Evolutionary conservation across 306 rosid species (phyloP).

Genomic region (Cucumis cinereus): DNA sequence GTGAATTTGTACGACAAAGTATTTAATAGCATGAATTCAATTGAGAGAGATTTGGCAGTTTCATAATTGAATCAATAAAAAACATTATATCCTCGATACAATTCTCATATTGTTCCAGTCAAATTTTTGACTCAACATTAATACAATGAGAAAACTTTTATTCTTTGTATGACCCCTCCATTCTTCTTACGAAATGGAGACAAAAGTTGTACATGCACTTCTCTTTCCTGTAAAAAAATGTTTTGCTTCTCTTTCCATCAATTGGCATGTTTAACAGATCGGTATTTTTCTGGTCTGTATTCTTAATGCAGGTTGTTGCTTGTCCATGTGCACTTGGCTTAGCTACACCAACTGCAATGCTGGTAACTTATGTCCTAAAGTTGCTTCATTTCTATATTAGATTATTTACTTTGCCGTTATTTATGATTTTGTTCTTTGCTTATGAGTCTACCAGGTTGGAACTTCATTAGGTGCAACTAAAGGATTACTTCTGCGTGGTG

Average conservation of each 20-base stretch:
- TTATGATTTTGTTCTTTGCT: background rate
- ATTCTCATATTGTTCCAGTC: background rate
- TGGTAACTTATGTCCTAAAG: constrained; percentile 40
- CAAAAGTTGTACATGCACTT: background rate
- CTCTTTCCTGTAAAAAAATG: background rate
- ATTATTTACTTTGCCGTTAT: background rate
- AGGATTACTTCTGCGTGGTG: constrained; percentile 92
- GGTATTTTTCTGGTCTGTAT: background rate
- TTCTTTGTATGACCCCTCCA: background rate
- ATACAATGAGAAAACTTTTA: background rate
- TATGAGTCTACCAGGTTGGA: constrained; percentile 56
- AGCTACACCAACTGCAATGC: constrained; percentile 98
- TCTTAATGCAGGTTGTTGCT: constrained; percentile 69
- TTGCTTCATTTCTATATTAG: background rate
- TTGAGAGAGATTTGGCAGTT: background rate
- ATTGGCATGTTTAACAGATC: constrained; percentile 10
- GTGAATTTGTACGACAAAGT: background rate
- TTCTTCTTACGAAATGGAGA: background rate
- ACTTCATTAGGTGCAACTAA: constrained; percentile 89
- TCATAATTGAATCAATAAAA: background rate
- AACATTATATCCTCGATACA: background rate
- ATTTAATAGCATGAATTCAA: background rate
- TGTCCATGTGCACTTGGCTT: constrained; percentile 99
- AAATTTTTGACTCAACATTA: background rate
- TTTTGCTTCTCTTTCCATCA: background rate